Percentiles rank a stretch among this genome's conserved stretches.
phyloP scores from a whole-genome alignment of 768 basidiomycete genomes.

The Gloeopeniophorella convolvens region DNA sequence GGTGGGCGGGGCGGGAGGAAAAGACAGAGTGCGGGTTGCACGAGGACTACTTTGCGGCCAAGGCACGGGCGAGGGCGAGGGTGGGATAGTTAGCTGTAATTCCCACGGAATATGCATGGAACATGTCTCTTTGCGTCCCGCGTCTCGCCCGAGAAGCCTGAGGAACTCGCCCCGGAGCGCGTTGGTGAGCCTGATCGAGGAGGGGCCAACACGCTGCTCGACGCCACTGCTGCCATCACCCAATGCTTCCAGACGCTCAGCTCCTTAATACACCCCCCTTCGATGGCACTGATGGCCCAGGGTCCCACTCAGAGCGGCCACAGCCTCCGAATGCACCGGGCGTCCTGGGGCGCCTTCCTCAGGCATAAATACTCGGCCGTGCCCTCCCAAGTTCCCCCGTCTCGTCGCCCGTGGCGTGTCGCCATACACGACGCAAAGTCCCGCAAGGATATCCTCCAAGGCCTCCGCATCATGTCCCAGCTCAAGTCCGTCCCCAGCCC shows the following conservation, averaged over 20 bases:
- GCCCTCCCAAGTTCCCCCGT: background rate
- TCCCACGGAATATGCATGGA: no score
- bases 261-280: no score
- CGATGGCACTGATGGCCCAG: no score
- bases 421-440: background rate
- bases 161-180: no score
- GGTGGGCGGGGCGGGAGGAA: conserved; percentile 78
- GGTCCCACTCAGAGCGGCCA: no score
- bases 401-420: background rate
- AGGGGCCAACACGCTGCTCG: no score
- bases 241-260: no score
- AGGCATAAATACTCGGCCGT: conserved; percentile 10
- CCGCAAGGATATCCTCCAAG: conserved; percentile 11
- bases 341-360: background rate
- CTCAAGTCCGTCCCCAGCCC: conserved; percentile 10
- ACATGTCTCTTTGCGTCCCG: no score
- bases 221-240: no score
- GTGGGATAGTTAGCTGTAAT: no score
- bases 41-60: conserved; percentile 81
- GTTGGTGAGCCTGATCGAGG: no score
- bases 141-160: no score
- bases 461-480: conserved; percentile 9
- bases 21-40: conserved; percentile 98
- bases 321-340: background rate
- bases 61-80: conserved; percentile 25